A percentile compares a stretch with the other conserved stretches of the same genome.
Conservation (phyloP, 208 protist species). For the Leishmania guyanensis region DNA sequence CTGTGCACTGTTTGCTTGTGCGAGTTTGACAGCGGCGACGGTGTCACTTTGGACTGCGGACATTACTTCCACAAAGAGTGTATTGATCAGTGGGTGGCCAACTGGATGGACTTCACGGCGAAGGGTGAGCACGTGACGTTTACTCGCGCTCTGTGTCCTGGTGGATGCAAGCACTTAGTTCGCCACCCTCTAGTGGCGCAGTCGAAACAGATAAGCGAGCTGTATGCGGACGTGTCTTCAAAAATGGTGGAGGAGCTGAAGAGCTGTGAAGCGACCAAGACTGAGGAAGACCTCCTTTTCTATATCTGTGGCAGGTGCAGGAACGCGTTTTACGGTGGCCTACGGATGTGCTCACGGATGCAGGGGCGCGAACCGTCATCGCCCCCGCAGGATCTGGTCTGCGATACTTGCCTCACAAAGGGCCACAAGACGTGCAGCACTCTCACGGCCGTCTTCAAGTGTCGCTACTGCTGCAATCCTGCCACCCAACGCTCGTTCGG, state of each 20-base stretch:
- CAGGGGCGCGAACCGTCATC: constrained; percentile 64
- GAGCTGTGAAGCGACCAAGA: constrained; percentile 41
- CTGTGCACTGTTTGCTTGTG: constrained; percentile 82
- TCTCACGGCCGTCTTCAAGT: constrained; percentile 69
- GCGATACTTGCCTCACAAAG: constrained; percentile 59
- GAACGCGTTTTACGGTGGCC: constrained; percentile 77
- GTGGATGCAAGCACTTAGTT: constrained; percentile 73
- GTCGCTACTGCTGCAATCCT: constrained; percentile 88
- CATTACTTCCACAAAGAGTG: constrained; percentile 86
- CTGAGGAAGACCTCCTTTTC: constrained; percentile 72
- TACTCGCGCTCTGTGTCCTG: constrained; percentile 81
- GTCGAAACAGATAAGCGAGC: constrained; percentile 45
- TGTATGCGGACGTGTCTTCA: constrained; percentile 39
- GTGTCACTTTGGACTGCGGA: constrained; percentile 84
- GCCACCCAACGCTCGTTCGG: constrained; percentile 85
- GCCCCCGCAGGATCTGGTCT: constrained; percentile 62
- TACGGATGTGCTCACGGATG: constrained; percentile 76
- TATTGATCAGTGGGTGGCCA: constrained; percentile 66
- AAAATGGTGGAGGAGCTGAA: constrained; percentile 29
- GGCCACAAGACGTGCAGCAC: constrained; percentile 4
- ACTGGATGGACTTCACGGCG: constrained; percentile 62
- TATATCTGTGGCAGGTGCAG: constrained; percentile 76
- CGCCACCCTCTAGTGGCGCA: constrained; percentile 58
- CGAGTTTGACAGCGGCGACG: constrained; percentile 70
- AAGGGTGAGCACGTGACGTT: constrained; percentile 86